These are phyloP conservation scores for Achaetomiella virescens DNA, from an alignment of 495 filamentous ascomycete genomes.

Conservation along the genomic window DNA sequence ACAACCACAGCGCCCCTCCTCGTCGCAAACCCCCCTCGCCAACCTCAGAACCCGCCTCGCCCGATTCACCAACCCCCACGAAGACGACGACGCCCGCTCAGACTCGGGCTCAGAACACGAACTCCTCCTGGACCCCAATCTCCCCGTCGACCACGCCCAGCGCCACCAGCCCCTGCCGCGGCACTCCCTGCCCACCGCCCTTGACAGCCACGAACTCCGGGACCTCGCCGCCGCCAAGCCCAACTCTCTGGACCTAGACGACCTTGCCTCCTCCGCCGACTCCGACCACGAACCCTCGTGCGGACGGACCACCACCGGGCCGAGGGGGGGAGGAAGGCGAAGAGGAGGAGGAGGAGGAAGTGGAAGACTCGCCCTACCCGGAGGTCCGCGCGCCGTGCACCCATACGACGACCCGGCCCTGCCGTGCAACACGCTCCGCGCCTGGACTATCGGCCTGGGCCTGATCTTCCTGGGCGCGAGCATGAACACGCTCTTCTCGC, in stretches of 20 bases:
- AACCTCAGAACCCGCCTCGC: constrained; percentile 24
- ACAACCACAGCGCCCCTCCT: not conserved
- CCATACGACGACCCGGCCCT: constrained; percentile 58
- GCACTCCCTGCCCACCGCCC: constrained; percentile 22
- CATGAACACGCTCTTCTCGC: constrained; percentile 65
- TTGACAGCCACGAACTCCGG: constrained; percentile 33
- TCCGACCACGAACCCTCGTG: not conserved
- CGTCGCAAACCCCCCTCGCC: constrained; percentile 11
- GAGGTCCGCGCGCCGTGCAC: constrained; percentile 59
- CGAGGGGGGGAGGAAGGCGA: not conserved
- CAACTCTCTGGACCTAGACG: not conserved
- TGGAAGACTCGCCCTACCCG: constrained; percentile 62
- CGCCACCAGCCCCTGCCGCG: constrained; percentile 20
- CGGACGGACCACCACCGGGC: too few relatives aligned
- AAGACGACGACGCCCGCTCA: constrained; percentile 18
- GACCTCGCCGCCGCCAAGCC: constrained; percentile 13
- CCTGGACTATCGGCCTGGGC: constrained; percentile 64
- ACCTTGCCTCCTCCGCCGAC: not conserved
- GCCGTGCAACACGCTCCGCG: constrained; percentile 64
- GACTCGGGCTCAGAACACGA: constrained; percentile 40
- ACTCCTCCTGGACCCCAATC: constrained; percentile 45
- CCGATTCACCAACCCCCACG: constrained; percentile 25
- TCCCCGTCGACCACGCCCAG: constrained; percentile 34
- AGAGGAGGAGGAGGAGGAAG: constrained; percentile 21
- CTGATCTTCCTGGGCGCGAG: constrained; percentile 60